phyloP scores from a whole-genome alignment of 768 basidiomycete genomes.

The Kwoniella botswanensis region DNA sequence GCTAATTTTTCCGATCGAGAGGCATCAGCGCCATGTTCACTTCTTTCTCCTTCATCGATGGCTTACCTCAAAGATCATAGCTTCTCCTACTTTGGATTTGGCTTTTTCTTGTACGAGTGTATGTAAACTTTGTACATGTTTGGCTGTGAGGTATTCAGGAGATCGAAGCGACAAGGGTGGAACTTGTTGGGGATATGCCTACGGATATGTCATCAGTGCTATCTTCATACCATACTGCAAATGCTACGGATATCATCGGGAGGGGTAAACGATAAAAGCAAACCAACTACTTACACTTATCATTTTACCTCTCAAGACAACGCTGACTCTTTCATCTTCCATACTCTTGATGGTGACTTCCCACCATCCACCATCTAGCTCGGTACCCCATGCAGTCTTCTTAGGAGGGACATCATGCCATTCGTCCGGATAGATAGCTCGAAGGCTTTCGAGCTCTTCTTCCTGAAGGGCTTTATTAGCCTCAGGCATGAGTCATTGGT shows the following conservation, averaged over 20 bases:
- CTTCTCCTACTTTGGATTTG: conserved; percentile 37
- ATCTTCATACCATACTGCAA: not conserved
- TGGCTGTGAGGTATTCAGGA: conserved; percentile 37
- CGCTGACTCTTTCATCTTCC: conserved; percentile 43
- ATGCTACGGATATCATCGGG: too few relatives aligned
- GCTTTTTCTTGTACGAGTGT: conserved; percentile 42
- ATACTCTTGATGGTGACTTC: conserved; percentile 36
- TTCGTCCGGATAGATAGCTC: conserved; percentile 51
- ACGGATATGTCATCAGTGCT: not conserved
- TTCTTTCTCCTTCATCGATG: not conserved
- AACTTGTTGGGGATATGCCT: conserved; percentile 48
- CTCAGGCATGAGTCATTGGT: conserved; percentile 46
- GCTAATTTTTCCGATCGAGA: conserved; percentile 15
- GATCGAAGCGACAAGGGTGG: conserved; percentile 35
- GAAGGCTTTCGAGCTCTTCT: conserved; percentile 51
- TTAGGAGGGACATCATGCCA: conserved; percentile 50
- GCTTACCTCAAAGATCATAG: conserved; percentile 53
- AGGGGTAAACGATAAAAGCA: too few relatives aligned
- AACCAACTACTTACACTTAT: conserved; percentile 37
- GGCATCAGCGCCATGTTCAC: too few relatives aligned
- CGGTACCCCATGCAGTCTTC: conserved; percentile 55
- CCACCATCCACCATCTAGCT: conserved; percentile 50
- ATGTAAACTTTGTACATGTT: conserved; percentile 43
- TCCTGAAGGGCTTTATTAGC: conserved; percentile 45
- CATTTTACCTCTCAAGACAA: conserved; percentile 46